phyloP scores from a whole-genome alignment of 2,329 filamentous ascomycete species.

The Fusarium abutilonis region DNA sequence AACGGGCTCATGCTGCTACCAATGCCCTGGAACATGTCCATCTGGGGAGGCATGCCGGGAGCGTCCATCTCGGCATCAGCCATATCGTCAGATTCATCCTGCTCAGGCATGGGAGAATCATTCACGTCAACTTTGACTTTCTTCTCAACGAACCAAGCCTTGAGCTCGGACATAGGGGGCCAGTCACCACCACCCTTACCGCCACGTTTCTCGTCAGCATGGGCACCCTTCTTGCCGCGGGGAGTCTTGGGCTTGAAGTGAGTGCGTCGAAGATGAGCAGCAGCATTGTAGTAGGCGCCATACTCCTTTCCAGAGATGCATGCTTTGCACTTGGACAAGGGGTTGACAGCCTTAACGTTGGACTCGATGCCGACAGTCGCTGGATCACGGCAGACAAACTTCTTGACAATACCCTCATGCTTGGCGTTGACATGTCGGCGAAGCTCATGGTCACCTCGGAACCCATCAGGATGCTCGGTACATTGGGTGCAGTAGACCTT shows the following conservation, averaged over 20 bases:
- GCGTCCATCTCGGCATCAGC: slow-evolving; percentile 36
- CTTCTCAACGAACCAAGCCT: slow-evolving; percentile 68
- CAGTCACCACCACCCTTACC: slow-evolving; percentile 53
- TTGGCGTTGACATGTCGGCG: slow-evolving; percentile 72
- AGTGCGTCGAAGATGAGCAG: slow-evolving; percentile 85
- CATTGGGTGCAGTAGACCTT: slow-evolving; percentile 78
- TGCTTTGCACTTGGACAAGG: slow-evolving; percentile 83
- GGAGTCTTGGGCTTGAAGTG: slow-evolving; percentile 79
- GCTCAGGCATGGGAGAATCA: slow-evolving; percentile 48
- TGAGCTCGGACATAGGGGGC: slow-evolving; percentile 44
- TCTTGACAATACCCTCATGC: slow-evolving; percentile 67
- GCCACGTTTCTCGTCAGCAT: slow-evolving; percentile 60
- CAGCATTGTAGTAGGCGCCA: slow-evolving; percentile 93
- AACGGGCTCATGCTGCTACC: slow-evolving; percentile 38
- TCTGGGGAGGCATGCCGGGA: slow-evolving; percentile 20
- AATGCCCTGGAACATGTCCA: slow-evolving; percentile 42
- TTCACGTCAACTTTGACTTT: slow-evolving; percentile 56
- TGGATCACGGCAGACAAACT: slow-evolving; percentile 69
- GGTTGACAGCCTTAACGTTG: slow-evolving; percentile 64
- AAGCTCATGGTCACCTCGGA: slow-evolving; percentile 87
- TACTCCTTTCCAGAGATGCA: slow-evolving; percentile 83
- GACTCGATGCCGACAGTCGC: slow-evolving; percentile 51
- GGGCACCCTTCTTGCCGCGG: slow-evolving; percentile 56
- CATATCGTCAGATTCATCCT: slow-evolving; percentile 47
- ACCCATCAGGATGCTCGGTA: slow-evolving; percentile 77